Evolutionary conservation across 352 stramenopile species (phyloP), one percentile per base, ranked within the genome.

Genomic region (Globisporangium nagaii): DNA sequence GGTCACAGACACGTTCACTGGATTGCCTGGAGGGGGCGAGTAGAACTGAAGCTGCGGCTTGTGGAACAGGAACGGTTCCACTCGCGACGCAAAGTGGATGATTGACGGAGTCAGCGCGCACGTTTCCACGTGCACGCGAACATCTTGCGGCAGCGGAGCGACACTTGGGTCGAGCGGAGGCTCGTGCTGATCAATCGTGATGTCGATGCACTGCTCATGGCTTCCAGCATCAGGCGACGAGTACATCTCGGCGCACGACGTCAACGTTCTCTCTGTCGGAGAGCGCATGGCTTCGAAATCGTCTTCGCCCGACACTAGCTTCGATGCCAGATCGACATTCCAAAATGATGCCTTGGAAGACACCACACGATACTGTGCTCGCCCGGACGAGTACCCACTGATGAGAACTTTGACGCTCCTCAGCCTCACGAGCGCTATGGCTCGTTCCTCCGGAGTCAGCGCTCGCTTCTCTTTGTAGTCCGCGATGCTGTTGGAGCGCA

Each of bases 111-210:
- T 64, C 4, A 88, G 37, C 12, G 81, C 75, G 27, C 75, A 87
- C 3, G 65, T 74, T 37, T 88, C 75, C 12, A 88, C 59, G 35
- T 90, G 75, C 17, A 90, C 65, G 5, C 71, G 75, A 25, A 84
- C 54, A 52, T 88, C 77, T 20, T 70, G 64, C 1, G 71, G 65
- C 9, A 44, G 15, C 35, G 35, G 27, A 3, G 56, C 3, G 2
- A 40, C 27, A 24, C 49, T 62, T 15, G 57, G 30, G 53, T 64
- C 42, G 2, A 19, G 9, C 3, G 56, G 13, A 4, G 39, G 46
- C 12, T 57, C 35, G 44, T 74, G 63, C 22, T 70, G 65, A 56
- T 85, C 73, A 22, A 88, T 62, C 11, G 67, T 66, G 2, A 88
- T 56, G 24, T 88, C 70, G 48, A 79, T 73, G 5, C 57, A 64